Evolutionary conservation across 106 monocot genomes (phyloP), one percentile per base, ranked within the genome.

Genomic region (Phalaenopsis equestris): DNA sequence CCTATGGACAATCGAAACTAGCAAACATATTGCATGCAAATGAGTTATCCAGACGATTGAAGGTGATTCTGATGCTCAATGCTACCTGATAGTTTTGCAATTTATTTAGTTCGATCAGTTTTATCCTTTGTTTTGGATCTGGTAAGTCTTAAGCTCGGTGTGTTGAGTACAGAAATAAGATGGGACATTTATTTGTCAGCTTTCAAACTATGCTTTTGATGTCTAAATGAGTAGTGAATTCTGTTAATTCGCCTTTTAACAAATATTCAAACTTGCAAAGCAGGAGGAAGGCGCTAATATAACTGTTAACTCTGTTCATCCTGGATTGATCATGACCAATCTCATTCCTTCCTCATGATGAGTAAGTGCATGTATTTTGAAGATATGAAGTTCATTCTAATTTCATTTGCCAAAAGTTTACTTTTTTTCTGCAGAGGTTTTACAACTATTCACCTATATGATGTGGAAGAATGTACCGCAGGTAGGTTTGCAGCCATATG

Each of bases 381-480:
- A 52, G 12, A 52, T 52, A 0, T 12, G 12, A 1, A 52, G 52
- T 12, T 52, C 52, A 52, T 61, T 21, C n/a, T 6, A 61, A n/a
- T 19, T 21, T 61, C 61, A 5, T 6, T 7, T n/a, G 3, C 21
- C 21, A 61, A 61, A 61, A 61, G 5, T 6, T 61, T 21, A n/a
- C 61, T 14, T 52, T 14, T 52, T 52, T 79, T 68, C 73, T 87
- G 86, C 85, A 97, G 97, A 78, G 75, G 41, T 87, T 18, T 3
- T 92, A 17, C 82, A 85, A 58, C 49, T 90, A 41, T 84, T 89
- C 81, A 92, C 89, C 45, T 94, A 77, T 78, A 67, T 93, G 41
- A 78, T 86, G 10, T 98, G 98, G 98, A 98, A 98, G 86, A 98
- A 84, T 80, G 91, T 98, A 38, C 94, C 91, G 30, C 94, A 98